phyloP scores from a whole-genome alignment of 2,329 filamentous ascomycete species.

The Aspergillus niger region DNA sequence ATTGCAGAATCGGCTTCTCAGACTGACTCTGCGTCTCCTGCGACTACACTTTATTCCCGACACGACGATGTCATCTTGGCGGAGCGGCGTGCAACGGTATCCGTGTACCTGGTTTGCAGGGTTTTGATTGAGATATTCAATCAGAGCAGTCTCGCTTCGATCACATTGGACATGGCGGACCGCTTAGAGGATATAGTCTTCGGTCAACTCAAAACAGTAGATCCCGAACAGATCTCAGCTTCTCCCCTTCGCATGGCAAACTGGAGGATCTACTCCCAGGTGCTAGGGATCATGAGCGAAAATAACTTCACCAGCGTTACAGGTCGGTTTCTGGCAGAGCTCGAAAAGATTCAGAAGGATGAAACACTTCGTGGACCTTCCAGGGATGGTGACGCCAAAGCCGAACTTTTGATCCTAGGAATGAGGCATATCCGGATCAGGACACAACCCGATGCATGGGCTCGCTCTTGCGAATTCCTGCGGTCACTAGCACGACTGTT shows the following conservation, averaged over 20 bases:
- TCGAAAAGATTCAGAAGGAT: constrained; percentile 77
- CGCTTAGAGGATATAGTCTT: constrained; percentile 96
- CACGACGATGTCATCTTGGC: constrained; percentile 76
- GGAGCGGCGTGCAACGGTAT: constrained; percentile 88
- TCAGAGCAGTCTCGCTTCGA: constrained; percentile 78
- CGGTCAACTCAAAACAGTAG: constrained; percentile 85
- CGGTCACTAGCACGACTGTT: constrained; percentile 79
- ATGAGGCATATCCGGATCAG: constrained; percentile 88
- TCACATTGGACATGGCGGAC: constrained; percentile 89
- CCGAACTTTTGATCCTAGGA: constrained; percentile 82
- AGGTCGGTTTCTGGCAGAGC: constrained; percentile 76
- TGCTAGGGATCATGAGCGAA: constrained; percentile 94
- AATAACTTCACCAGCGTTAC: constrained; percentile 86
- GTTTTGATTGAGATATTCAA: constrained; percentile 92
- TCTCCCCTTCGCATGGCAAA: constrained; percentile 88
- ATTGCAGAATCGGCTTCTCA: constrained; percentile 35
- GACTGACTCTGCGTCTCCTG: constrained; percentile 26
- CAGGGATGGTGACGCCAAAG: constrained; percentile 73
- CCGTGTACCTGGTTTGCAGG: constrained; percentile 92
- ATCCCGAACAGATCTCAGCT: constrained; percentile 69
- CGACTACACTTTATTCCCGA: constrained; percentile 44
- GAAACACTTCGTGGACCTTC: constrained; percentile 51
- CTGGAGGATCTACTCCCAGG: constrained; percentile 89
- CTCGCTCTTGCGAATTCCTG: constrained; percentile 86
- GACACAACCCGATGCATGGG: constrained; percentile 73